These are phyloP conservation scores for Pseudohyphozyma bogoriensis DNA, from an alignment of 768 basidiomycete genomes.

Conservation along the genomic window DNA sequence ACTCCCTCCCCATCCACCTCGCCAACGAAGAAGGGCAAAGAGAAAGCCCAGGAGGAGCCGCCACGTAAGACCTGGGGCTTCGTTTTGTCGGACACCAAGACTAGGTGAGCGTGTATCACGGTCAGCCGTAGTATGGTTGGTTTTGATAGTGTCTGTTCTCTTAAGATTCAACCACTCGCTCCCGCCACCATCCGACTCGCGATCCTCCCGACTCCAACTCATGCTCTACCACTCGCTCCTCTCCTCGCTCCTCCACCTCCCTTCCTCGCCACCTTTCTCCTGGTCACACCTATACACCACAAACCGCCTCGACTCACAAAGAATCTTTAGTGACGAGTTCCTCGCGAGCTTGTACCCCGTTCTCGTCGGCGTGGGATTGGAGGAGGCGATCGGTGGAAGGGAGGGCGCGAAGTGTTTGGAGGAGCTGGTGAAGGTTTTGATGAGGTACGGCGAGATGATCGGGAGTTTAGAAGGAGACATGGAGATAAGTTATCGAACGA, in stretches of 20 bases:
- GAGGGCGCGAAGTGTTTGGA: slow-evolving; percentile 41
- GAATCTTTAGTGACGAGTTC: slow-evolving; percentile 4
- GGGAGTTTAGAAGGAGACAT: slow-evolving; percentile 34
- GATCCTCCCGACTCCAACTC: slow-evolving; percentile 56
- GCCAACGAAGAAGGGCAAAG: slow-evolving; percentile 6
- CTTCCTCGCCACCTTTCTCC: slow-evolving; percentile 42
- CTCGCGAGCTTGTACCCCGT: slow-evolving; percentile 12
- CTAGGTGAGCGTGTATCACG: slow-evolving; percentile 40
- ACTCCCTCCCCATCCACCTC: slow-evolving; percentile 11
- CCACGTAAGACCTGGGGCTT: slow-evolving; percentile 1
- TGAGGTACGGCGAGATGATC: slow-evolving; percentile 20
- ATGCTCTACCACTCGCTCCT: slow-evolving; percentile 69
- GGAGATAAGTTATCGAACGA: slow-evolving; percentile 32
- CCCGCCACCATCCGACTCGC: slow-evolving; percentile 52
- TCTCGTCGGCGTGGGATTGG: slow-evolving; percentile 40
- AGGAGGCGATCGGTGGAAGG: slow-evolving; percentile 45
- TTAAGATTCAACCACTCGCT: slow-evolving; percentile 38
- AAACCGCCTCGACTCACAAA: slow-evolving; percentile 5
- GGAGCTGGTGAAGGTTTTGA: slow-evolving; percentile 50
- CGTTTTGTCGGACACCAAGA: slow-evolving; percentile 55
- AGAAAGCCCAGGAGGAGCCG: background rate
- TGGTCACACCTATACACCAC: slow-evolving; percentile 14
- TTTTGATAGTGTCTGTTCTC: too few species aligned
- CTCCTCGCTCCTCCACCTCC: slow-evolving; percentile 44
- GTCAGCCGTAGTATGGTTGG: too few species aligned